phyloP scores from a whole-genome alignment of 306 rosid genomes.

The Prosopis cineraria region DNA sequence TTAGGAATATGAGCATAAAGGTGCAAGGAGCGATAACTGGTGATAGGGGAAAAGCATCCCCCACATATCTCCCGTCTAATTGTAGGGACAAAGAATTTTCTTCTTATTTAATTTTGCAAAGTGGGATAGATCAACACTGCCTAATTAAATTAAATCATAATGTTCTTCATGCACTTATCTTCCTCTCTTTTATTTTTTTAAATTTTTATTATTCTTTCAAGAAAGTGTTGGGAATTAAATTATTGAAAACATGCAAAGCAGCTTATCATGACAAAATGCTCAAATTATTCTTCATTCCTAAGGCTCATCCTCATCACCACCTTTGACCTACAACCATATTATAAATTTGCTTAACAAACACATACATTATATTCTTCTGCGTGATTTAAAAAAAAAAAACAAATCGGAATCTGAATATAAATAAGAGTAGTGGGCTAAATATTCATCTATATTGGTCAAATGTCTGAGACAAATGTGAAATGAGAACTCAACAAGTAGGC shows the following conservation, averaged over 20 bases:
- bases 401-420: neutral
- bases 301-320: neutral
- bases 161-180: neutral
- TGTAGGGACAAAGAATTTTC: constrained; percentile 48
- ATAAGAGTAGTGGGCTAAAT: neutral
- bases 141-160: constrained; percentile 12
- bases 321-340: neutral
- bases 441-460: neutral
- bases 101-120: constrained; percentile 44
- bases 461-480: neutral
- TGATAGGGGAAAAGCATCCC: constrained; percentile 17
- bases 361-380: neutral
- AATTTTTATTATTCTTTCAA: neutral
- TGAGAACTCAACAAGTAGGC: constrained; percentile 4
- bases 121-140: constrained; percentile 21
- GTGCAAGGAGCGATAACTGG: constrained; percentile 18
- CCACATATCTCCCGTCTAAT: constrained; percentile 43
- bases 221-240: constrained; percentile 9
- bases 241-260: neutral
- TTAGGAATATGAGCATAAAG: constrained; percentile 26
- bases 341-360: neutral
- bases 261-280: neutral
- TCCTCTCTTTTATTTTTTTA: constrained; percentile 9
- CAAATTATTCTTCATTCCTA: neutral
- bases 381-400: neutral